Conservation (phyloP, 2,329 filamentous ascomycete genomes). For the Pezicula radicicola region DNA sequence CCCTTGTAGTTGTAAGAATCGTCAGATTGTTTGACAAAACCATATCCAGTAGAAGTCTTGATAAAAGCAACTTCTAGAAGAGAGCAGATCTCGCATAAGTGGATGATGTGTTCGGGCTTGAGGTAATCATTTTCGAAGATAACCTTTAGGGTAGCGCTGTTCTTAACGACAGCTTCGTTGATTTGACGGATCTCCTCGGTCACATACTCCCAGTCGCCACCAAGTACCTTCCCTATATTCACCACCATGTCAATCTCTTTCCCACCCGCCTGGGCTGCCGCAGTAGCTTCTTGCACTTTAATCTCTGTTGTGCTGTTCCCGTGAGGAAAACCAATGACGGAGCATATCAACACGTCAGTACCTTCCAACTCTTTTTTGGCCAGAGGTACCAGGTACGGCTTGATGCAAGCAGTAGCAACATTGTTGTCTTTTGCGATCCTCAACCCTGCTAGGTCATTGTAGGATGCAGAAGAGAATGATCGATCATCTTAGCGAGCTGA, state of each 20-base stretch:
- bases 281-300: conserved; percentile 51
- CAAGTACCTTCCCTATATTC: conserved; percentile 55
- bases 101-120: conserved; percentile 43
- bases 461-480: conserved; percentile 60
- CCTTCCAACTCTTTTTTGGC: conserved; percentile 45
- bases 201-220: conserved; percentile 56
- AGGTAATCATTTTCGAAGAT: conserved; percentile 63
- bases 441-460: conserved; percentile 57
- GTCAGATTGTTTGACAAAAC: conserved; percentile 52
- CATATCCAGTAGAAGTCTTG: conserved; percentile 60
- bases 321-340: conserved; percentile 60
- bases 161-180: conserved; percentile 42
- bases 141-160: conserved; percentile 51
- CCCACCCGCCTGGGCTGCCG: conserved; percentile 45
- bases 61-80: conserved; percentile 50
- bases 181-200: conserved; percentile 46
- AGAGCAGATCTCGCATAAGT: conserved; percentile 53
- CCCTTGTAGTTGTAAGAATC: conserved; percentile 52
- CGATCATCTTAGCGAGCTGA: conserved; percentile 52
- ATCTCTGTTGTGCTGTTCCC: conserved; percentile 51
- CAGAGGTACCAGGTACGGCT: conserved; percentile 51
- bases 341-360: conserved; percentile 47
- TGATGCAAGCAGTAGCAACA: conserved; percentile 56
- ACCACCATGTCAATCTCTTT: conserved; percentile 59
- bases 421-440: conserved; percentile 41